Evolutionary conservation across 2,329 filamentous ascomycete genomes (phyloP), one percentile per base, ranked within the genome.

Genomic region (Fusarium decemcellulare): DNA sequence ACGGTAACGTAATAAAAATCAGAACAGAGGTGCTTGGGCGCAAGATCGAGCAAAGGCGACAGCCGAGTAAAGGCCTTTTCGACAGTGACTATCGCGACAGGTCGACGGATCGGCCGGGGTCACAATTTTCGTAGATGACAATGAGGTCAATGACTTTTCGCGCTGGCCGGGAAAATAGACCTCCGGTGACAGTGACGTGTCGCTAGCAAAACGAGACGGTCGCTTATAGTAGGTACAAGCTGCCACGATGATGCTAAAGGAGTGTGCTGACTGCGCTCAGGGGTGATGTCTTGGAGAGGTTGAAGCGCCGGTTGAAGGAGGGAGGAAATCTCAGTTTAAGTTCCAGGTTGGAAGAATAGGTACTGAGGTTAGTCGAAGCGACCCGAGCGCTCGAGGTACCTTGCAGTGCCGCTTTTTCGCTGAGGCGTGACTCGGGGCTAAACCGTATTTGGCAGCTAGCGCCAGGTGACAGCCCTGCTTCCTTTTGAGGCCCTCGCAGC

Each of bases 381-480:
- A 67, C 59, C 67, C 66, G 39, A 71, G 68, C 60, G 60, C 61
- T 68, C 61, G 63, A 63, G 51, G 56, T 67, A 59, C 60, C 68
- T 64, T 61, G 58, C 61, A 68, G 62, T 65, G 64, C 66, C 47
- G 65, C 59, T 54, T 70, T 68, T 68, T 48, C 36, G 47, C 37
- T 47, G 58, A 61, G 47, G 47, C 70, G 68, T 74, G 71, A 72
- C 70, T 61, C 37, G 14, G 16, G 23, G 34, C 72, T 74, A 74
- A 56, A 12, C 72, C 59, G 18, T 29, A 51, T 15, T 51, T 14
- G 61, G 64, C n/a, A 57, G 39, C 29, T 16, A 43, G 50, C 37
- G 42, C 43, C 32, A 52, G 51, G 64, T 62, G 68, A 66, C 48
- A 71, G 51, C 47, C 68, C 68, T 71, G 65, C 65, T 32, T 16